Base-by-base conservation (phyloP, 768 basidiomycete species). In the Tulasnella sp. region DNA sequence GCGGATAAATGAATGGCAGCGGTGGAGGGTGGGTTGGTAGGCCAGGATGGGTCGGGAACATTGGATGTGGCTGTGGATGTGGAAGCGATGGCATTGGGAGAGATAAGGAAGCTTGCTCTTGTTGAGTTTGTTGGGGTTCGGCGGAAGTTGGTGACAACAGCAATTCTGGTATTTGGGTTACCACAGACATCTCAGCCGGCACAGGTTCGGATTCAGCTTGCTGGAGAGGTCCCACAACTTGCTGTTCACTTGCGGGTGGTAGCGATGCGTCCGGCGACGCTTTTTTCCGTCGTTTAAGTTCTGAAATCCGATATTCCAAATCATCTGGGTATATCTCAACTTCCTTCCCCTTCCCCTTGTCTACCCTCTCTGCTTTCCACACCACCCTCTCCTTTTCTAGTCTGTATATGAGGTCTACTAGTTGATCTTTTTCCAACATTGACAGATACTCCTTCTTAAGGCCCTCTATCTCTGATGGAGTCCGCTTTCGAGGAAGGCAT, bases 371-470 rank as follows among this genome's bases (percentile, higher is more conserved):
- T 40, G 77, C 79, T 79, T 78, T 85, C 73, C 7, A 76, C 62
- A 58, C 86, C 81, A 59, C 83, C 78, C 32, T 72, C 71, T 54
- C 87, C 70, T 62, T 81, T 86, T 59, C 59, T 32, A 58, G 28
- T 25, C 48, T 50, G 3, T 58, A 37, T n/a, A 60, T 47, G 8
- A 87, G 77, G 58, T 85, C 84, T 61, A 87, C 83, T 60, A 87
- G 72, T 65, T 86, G 81, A 39, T 74, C 71, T 19, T 72, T 75
- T 20, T 78, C 72, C 6, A 88, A 70, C 19, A 83, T 70, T 20
- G 72, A 70, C 37, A 88, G 70, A 67, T 87, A 88, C 55, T 75
- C 73, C 57, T 76, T 74, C 63, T 84, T 85, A 66, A 81, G 75
- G n/a, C n/a, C n/a, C n/a, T n/a, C n/a, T n/a, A n/a, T n/a, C 6